Evolutionary conservation across 2,329 filamentous ascomycete genomes (phyloP).

Genomic region (Ophiocordyceps camponoti-leonardi): DNA sequence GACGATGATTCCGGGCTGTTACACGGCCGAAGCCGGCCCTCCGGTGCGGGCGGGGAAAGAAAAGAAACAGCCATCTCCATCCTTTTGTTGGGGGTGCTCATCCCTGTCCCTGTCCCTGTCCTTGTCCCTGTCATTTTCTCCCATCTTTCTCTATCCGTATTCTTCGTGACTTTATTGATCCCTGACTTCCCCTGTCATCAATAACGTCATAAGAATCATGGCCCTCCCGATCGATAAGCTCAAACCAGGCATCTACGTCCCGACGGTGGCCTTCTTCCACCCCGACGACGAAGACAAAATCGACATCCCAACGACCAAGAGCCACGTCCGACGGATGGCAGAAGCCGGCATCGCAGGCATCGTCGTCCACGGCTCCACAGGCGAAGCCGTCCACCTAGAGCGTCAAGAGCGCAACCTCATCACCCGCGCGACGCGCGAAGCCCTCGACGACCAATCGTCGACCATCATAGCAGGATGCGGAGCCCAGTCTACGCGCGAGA

Average conservation of each 20-base stretch:
- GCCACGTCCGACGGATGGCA: slow-evolving; percentile 40
- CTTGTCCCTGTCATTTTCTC: too few species aligned
- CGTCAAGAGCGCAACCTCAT: slow-evolving; percentile 46
- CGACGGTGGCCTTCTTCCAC: slow-evolving; percentile 45
- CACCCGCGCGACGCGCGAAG: slow-evolving; percentile 42
- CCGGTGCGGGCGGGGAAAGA: too few species aligned
- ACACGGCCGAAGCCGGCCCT: too few species aligned
- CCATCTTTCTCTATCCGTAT: too few species aligned
- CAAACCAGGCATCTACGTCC: slow-evolving; percentile 37
- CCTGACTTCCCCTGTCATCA: not conserved
- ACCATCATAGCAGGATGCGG: slow-evolving; percentile 55
- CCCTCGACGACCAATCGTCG: slow-evolving; percentile 36
- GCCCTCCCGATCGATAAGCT: not conserved
- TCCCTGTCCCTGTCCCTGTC: too few species aligned
- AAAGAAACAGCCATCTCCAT: too few species aligned
- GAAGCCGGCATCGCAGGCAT: slow-evolving; percentile 47
- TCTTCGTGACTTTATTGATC: too few species aligned
- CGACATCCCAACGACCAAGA: slow-evolving; percentile 31
- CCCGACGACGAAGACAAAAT: slow-evolving; percentile 28
- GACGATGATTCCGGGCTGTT: too few species aligned
- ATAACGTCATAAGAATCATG: not conserved
- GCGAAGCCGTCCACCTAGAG: slow-evolving; percentile 54
- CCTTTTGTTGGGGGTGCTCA: too few species aligned
- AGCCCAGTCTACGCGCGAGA: slow-evolving; percentile 49
- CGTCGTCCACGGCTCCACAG: slow-evolving; percentile 55